These are phyloP conservation scores for Logfia minima DNA, from an alignment of 129 eudicot genomes.

Conservation along the genomic window DNA sequence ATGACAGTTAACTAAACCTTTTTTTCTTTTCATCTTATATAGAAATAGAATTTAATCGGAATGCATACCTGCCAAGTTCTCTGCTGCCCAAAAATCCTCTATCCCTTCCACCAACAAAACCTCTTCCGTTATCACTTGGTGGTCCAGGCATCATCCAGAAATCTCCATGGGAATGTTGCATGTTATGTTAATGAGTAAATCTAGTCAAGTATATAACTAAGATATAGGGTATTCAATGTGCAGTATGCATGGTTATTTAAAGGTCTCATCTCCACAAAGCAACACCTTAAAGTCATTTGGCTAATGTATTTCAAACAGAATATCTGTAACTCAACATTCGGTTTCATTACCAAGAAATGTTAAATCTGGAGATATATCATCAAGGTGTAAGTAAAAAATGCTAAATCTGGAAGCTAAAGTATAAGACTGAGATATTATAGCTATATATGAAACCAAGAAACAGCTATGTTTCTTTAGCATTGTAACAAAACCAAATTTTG, in stretches of 20 bases:
- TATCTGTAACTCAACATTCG: too few relatives aligned
- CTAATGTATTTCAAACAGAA: too few relatives aligned
- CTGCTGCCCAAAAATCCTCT: slow-evolving; percentile 70
- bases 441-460: too few relatives aligned
- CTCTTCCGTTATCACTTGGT: slow-evolving; percentile 61
- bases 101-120: slow-evolving; percentile 60
- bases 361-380: too few relatives aligned
- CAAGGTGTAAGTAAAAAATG: too few relatives aligned
- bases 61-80: slow-evolving; percentile 70
- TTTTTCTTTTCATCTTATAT: too few relatives aligned
- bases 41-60: not conserved
- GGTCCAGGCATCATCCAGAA: slow-evolving; percentile 51
- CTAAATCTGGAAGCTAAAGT: too few relatives aligned
- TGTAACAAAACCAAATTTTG: too few relatives aligned
- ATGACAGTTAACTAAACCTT: too few relatives aligned
- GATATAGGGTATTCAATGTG: not conserved
- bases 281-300: not conserved
- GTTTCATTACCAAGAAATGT: too few relatives aligned
- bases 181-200: not conserved
- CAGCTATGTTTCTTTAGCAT: too few relatives aligned
- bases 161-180: slow-evolving; percentile 59
- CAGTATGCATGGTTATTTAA: not conserved
- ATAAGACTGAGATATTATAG: too few relatives aligned
- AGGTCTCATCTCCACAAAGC: not conserved
- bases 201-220: slow-evolving; percentile 1